Evolutionary conservation across 2,329 filamentous ascomycete species (phyloP).

Genomic region (Cytospora mali): DNA sequence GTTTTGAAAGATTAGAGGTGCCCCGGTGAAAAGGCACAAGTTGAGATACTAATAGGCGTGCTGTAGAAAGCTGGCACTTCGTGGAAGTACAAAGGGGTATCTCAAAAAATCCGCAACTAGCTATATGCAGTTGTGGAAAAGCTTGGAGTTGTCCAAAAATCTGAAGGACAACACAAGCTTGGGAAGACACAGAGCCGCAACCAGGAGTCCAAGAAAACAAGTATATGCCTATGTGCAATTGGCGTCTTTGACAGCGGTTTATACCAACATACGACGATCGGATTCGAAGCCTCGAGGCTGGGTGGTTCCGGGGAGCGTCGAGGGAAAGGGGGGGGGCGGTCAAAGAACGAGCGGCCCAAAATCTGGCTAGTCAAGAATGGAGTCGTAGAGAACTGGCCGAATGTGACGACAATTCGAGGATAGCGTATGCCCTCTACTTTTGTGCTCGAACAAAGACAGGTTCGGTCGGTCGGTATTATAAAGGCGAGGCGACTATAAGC

Average conservation of each 20-base stretch:
- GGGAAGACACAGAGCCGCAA: slow-evolving; percentile 23
- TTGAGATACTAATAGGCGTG: slow-evolving; percentile 32
- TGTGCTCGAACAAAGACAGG: slow-evolving; percentile 26
- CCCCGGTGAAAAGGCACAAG: slow-evolving; percentile 53
- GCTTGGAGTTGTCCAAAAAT: slow-evolving; percentile 23
- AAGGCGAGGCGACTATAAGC: slow-evolving; percentile 21
- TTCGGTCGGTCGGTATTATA: slow-evolving; percentile 19
- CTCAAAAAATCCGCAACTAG: slow-evolving; percentile 27
- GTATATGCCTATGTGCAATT: slow-evolving; percentile 25
- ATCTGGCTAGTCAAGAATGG: slow-evolving; percentile 24
- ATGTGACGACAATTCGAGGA: slow-evolving; percentile 15
- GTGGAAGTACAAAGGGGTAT: slow-evolving; percentile 28
- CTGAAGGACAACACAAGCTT: slow-evolving; percentile 22
- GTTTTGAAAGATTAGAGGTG: slow-evolving; percentile 71
- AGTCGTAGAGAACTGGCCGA: slow-evolving; percentile 13
- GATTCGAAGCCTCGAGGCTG: slow-evolving; percentile 18
- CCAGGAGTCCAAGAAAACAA: slow-evolving; percentile 26
- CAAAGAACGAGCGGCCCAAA: slow-evolving; percentile 27
- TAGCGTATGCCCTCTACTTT: slow-evolving; percentile 17
- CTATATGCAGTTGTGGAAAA: slow-evolving; percentile 12
- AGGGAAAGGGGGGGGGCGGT: slow-evolving; percentile 20
- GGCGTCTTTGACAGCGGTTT: slow-evolving; percentile 10
- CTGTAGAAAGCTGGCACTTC: slow-evolving; percentile 32
- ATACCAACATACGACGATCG: slow-evolving; percentile 18
- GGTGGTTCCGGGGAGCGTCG: slow-evolving; percentile 6